A percentile compares a stretch with the other conserved stretches of the same genome.
These are phyloP conservation scores for Mollisia scopiformis DNA, from an alignment of 2,329 filamentous ascomycete genomes.

Conservation along the genomic window DNA sequence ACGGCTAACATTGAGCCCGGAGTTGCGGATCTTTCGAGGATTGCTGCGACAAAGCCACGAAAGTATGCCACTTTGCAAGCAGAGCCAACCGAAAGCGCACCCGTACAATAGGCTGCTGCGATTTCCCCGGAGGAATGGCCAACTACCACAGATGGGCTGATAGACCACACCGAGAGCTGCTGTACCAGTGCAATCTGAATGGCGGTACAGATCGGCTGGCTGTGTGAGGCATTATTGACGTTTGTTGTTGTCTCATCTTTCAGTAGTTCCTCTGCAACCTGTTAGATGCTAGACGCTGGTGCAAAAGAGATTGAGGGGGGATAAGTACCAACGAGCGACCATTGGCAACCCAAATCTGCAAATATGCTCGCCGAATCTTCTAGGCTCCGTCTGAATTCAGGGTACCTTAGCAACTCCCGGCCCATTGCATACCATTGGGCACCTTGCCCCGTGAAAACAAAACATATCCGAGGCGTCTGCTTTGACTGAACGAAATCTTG, in stretches of 20 bases:
- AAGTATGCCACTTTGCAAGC: constrained; percentile 25
- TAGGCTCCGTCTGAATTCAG: constrained; percentile 13
- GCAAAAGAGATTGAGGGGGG: neutral
- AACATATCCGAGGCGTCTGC: constrained; percentile 14
- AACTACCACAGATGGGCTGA: constrained; percentile 27
- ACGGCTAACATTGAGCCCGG: constrained; percentile 57
- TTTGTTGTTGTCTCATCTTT: constrained; percentile 31
- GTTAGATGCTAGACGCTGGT: neutral
- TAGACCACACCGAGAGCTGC: constrained; percentile 20
- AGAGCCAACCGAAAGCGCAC: constrained; percentile 21
- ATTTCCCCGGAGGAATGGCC: constrained; percentile 38
- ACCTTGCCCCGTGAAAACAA: constrained; percentile 35
- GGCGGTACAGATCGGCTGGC: constrained; percentile 25
- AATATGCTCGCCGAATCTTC: constrained; percentile 2
- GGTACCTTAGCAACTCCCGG: constrained; percentile 17
- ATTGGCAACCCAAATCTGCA: neutral
- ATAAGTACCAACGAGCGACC: neutral
- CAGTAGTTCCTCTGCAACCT: constrained; percentile 36
- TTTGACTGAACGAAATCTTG: neutral
- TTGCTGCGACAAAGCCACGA: constrained; percentile 16
- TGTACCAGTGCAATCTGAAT: constrained; percentile 34
- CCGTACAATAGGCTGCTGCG: constrained; percentile 40
- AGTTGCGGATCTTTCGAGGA: constrained; percentile 11
- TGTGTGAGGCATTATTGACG: constrained; percentile 19
- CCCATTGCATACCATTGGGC: constrained; percentile 36